Evolutionary conservation across 371 early-diverging fungal genomes (phyloP).

Genomic region (Quaeritorhiza haematococci): DNA sequence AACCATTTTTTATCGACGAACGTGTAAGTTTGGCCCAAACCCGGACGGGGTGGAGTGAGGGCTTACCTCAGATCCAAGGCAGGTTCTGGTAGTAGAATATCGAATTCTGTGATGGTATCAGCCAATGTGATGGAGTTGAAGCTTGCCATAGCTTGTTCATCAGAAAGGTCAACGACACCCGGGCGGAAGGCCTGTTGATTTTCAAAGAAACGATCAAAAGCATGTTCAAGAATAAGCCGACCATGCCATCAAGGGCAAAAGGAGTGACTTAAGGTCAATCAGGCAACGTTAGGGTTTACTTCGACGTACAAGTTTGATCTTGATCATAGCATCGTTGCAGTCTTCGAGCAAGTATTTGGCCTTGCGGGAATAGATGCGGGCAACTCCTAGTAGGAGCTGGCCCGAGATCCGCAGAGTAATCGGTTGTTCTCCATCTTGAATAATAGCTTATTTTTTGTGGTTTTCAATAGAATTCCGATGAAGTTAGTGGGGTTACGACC

Average conservation of each 20-base stretch:
- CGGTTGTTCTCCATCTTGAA: conserved; percentile 70
- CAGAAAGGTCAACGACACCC: conserved; percentile 81
- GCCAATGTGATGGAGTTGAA: conserved; percentile 81
- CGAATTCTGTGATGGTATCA: conserved; percentile 83
- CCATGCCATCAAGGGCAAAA: not conserved
- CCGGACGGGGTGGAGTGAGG: too few species aligned
- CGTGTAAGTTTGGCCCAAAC: too few species aligned
- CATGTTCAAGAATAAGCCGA: not conserved
- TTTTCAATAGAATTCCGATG: not conserved
- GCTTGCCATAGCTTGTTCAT: conserved; percentile 66
- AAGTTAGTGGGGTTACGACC: too few species aligned
- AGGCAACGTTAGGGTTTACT: not conserved
- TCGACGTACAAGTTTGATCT: conserved; percentile 78
- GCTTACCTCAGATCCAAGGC: conserved; percentile 46
- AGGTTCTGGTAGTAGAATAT: conserved; percentile 78
- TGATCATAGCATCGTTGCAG: conserved; percentile 91
- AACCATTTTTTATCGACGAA: too few species aligned
- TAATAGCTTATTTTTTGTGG: conserved; percentile 65
- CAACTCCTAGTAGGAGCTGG: conserved; percentile 94
- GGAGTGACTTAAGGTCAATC: not conserved
- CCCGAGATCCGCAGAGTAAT: conserved; percentile 93
- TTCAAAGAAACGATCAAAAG: not conserved
- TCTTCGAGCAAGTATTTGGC: conserved; percentile 95
- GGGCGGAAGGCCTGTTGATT: conserved; percentile 71
- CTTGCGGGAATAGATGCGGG: conserved; percentile 93